Evolutionary conservation across 805 yeast genomes (phyloP).

Genomic region (Candida silvatica): DNA sequence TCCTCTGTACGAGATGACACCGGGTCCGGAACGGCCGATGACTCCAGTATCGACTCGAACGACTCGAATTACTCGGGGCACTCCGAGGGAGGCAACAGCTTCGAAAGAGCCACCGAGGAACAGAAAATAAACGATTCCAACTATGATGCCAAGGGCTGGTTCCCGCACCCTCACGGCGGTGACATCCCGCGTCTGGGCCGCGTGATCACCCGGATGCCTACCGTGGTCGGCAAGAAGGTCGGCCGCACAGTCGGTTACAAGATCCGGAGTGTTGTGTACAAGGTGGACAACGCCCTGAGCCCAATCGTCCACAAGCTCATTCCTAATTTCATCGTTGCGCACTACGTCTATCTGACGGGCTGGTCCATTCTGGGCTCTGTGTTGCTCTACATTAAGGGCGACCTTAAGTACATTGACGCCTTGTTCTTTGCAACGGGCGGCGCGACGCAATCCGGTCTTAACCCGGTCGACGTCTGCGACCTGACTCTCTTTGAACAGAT

Average conservation of each 20-base stretch:
- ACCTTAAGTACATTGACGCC: slow-evolving; percentile 65
- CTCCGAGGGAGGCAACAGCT: too few species aligned
- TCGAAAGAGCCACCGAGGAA: too few species aligned
- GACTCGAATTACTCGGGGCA: too few species aligned
- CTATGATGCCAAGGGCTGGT: too few species aligned
- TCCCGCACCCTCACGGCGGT: too few species aligned
- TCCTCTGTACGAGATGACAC: too few species aligned
- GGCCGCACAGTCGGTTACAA: slow-evolving; percentile 21
- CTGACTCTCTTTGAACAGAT: slow-evolving; percentile 75
- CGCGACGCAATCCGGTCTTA: slow-evolving; percentile 86
- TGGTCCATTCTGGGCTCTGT: slow-evolving; percentile 63
- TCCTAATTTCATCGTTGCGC: slow-evolving; percentile 56
- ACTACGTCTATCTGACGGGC: slow-evolving; percentile 59
- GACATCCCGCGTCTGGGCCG: slow-evolving; percentile 1
- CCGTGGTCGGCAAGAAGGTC: slow-evolving; percentile 5
- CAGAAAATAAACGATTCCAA: too few species aligned
- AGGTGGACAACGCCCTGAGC: slow-evolving; percentile 25
- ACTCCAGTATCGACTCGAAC: too few species aligned
- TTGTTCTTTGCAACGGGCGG: slow-evolving; percentile 72
- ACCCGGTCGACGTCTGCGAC: slow-evolving; percentile 62
- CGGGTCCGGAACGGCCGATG: too few species aligned
- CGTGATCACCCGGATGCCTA: not conserved
- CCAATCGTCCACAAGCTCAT: slow-evolving; percentile 34
- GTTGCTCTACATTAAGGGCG: slow-evolving; percentile 65
- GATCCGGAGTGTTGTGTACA: slow-evolving; percentile 29